Conservation (phyloP, 352 stramenopile species). For the Globisporangium echinulatum region DNA sequence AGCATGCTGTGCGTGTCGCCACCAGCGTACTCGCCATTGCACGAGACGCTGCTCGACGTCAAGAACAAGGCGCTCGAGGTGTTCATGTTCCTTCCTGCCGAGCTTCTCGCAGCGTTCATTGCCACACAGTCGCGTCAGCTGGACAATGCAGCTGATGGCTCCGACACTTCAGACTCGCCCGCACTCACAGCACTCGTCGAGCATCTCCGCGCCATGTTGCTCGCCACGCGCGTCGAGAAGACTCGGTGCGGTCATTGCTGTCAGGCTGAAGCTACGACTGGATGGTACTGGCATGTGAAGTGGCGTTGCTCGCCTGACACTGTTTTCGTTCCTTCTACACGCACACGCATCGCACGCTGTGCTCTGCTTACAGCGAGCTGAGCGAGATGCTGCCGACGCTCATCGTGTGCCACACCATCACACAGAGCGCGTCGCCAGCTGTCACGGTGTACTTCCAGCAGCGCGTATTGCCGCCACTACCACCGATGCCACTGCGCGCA, state of each 20-base stretch:
- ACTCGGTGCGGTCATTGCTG: slow-evolving; percentile 21
- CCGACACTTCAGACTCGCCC: background rate
- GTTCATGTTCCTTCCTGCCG: slow-evolving; percentile 49
- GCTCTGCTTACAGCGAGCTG: slow-evolving; percentile 15
- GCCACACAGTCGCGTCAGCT: slow-evolving; percentile 14
- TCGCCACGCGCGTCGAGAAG: slow-evolving; percentile 56
- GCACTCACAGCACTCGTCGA: slow-evolving; percentile 25
- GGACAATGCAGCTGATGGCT: background rate
- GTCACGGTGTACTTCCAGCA: slow-evolving; percentile 37
- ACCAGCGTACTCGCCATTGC: slow-evolving; percentile 22
- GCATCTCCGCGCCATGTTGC: slow-evolving; percentile 49
- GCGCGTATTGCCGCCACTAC: slow-evolving; percentile 20
- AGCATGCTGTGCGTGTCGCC: slow-evolving; percentile 28
- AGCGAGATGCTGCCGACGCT: slow-evolving; percentile 51
- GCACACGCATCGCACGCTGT: too few relatives aligned
- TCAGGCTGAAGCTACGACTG: background rate
- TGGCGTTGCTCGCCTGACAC: too few relatives aligned
- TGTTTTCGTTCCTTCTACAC: too few relatives aligned
- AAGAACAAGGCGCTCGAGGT: slow-evolving; percentile 65
- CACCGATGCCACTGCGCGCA: background rate
- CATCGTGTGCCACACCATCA: slow-evolving; percentile 62
- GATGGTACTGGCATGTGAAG: too few relatives aligned
- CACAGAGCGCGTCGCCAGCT: slow-evolving; percentile 18
- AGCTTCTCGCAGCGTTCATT: slow-evolving; percentile 38
- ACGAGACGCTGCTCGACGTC: slow-evolving; percentile 28